Conservation (phyloP, 2,329 filamentous ascomycete genomes). For the Ophiostoma tasmaniense region DNA sequence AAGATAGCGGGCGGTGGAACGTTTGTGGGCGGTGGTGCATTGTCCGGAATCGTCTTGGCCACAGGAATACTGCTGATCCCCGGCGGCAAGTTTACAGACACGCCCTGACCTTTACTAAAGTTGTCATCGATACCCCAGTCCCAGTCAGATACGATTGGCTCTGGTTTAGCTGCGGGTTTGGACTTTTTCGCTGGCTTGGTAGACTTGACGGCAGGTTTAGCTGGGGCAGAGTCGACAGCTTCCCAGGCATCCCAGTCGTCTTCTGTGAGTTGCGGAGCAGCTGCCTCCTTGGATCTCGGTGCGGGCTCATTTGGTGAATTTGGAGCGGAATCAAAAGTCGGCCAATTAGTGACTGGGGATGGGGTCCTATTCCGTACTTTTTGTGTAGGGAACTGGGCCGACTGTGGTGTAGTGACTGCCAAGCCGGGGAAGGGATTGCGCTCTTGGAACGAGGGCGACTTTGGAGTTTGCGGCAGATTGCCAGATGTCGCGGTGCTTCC, state of each 20-base stretch:
- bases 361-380: conserved; percentile 28
- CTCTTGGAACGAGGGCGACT: conserved; percentile 45
- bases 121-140: conserved; percentile 41
- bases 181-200: not conserved
- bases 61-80: conserved; percentile 14
- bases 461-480: conserved; percentile 35
- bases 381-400: conserved; percentile 27
- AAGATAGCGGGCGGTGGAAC: conserved; percentile 82
- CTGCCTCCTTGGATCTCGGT: conserved; percentile 12
- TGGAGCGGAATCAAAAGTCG: conserved; percentile 27
- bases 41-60: conserved; percentile 24
- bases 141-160: conserved; percentile 31
- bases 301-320: not conserved
- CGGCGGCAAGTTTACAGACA: conserved; percentile 3
- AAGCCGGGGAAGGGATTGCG: conserved; percentile 46
- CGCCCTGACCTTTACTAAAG: not conserved
- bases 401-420: conserved; percentile 36
- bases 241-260: conserved; percentile 41
- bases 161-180: conserved; percentile 2
- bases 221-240: conserved; percentile 10
- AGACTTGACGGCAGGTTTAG: not conserved
- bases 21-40: conserved; percentile 62
- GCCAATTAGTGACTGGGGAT: conserved; percentile 40
- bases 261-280: conserved; percentile 24
- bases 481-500: conserved; percentile 23